Percentiles rank a stretch among this genome's conserved stretches.
phyloP scores from a whole-genome alignment of 805 yeast species.

The Suhomyces tanzawaensis region DNA sequence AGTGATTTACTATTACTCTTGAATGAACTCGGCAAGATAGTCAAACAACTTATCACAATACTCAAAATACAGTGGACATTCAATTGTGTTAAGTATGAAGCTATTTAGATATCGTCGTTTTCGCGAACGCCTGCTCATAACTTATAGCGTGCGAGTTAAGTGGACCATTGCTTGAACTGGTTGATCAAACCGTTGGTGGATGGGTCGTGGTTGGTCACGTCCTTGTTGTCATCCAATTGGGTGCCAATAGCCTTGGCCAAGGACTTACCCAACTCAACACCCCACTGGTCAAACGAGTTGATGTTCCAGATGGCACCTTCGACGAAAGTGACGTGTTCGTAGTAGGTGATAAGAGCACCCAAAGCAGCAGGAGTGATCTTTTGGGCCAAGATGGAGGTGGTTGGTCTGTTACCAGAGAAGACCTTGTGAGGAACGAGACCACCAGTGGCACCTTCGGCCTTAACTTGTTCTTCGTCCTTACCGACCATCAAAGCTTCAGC shows the following conservation, averaged over 20 bases:
- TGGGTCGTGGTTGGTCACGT: conserved; percentile 73
- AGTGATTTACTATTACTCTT: too few species aligned
- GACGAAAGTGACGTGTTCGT: conserved; percentile 94
- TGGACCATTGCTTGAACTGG: conserved; percentile 85
- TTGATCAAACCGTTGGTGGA: conserved; percentile 92
- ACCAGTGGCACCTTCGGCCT: conserved; percentile 86
- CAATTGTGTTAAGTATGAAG: too few species aligned
- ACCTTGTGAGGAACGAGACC: conserved; percentile 91
- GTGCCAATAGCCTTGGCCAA: conserved; percentile 93
- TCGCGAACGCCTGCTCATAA: conserved; percentile 3
- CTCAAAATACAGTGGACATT: too few species aligned
- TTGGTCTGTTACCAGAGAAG: conserved; percentile 98
- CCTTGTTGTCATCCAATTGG: conserved; percentile 67
- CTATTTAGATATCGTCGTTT: not conserved
- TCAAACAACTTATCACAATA: too few species aligned
- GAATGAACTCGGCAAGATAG: too few species aligned
- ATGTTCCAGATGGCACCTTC: conserved; percentile 99
- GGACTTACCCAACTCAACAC: conserved; percentile 98
- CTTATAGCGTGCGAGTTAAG: conserved; percentile 14
- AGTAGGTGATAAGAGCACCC: conserved; percentile 96
- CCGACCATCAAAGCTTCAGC: conserved; percentile 98
- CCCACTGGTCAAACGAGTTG: conserved; percentile 99
- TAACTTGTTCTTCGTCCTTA: conserved; percentile 78
- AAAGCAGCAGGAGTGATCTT: conserved; percentile 94
- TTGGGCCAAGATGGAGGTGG: conserved; percentile 94